Evolutionary conservation across 2,329 filamentous ascomycete species (phyloP).

Genomic region (Pleomassaria siparia): DNA sequence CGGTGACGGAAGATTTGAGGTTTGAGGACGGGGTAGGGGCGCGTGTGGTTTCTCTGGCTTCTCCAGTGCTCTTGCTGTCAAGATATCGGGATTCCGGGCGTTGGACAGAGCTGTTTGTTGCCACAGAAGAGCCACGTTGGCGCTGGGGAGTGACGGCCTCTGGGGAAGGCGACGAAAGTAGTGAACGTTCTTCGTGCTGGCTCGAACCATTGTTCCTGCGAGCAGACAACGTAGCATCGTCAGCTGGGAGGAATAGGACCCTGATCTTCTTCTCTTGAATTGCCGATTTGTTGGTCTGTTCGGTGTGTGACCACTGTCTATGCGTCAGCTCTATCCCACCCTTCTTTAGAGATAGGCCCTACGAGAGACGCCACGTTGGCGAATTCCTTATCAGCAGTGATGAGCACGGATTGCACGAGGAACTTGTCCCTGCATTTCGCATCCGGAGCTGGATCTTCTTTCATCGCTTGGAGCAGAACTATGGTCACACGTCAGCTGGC

Average conservation of each 20-base stretch:
- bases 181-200: slow-evolving; percentile 25
- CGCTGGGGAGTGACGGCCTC: slow-evolving; percentile 53
- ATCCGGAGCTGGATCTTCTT: slow-evolving; percentile 83
- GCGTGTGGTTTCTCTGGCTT: slow-evolving; percentile 44
- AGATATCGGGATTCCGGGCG: slow-evolving; percentile 41
- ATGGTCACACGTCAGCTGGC: slow-evolving; percentile 28
- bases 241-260: slow-evolving; percentile 76
- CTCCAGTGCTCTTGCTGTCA: slow-evolving; percentile 44
- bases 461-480: slow-evolving; percentile 98
- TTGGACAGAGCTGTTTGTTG: slow-evolving; percentile 41
- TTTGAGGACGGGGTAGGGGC: slow-evolving; percentile 41
- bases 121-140: slow-evolving; percentile 37
- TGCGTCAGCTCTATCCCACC: slow-evolving; percentile 14
- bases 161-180: slow-evolving; percentile 55
- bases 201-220: slow-evolving; percentile 38
- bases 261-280: slow-evolving; percentile 96
- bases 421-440: slow-evolving; percentile 97
- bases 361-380: slow-evolving; percentile 79
- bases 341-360: slow-evolving; percentile 41
- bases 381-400: slow-evolving; percentile 82
- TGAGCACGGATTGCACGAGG: slow-evolving; percentile 86
- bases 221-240: slow-evolving; percentile 45
- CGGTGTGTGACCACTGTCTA: slow-evolving; percentile 70
- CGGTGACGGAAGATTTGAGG: slow-evolving; percentile 42
- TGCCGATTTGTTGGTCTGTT: slow-evolving; percentile 72